Evolutionary conservation across 176 grass and related monocot genomes (phyloP), one percentile per base, ranked within the genome.

Genomic region (Aegilops umbellulata): DNA sequence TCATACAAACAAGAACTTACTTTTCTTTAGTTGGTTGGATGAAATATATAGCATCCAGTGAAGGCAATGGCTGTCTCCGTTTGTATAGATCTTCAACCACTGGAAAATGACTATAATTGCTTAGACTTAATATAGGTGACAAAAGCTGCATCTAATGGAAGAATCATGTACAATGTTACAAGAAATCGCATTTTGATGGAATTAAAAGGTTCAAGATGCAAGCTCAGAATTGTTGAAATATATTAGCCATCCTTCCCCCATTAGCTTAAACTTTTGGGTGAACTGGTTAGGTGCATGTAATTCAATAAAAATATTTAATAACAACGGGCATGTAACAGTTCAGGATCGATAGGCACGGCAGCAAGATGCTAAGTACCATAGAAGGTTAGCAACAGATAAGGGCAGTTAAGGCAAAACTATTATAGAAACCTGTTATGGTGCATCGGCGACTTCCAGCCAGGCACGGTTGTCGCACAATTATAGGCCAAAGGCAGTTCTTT

Each of bases 81-180:
- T 98, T 98, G 80, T 91, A 95, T 88, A 98, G 85, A 87, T 98
- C 96, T 92, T 98, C 96, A 41, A 98, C 96, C 90, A 98, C 96
- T 98, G 84, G 65, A 91, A 87, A 83, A 89, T 82, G 81, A 78
- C 74, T 80, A 44, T 31, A 62, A 82, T 71, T 78, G 35, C 16
- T 82, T 14, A 30, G 46, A 80, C 66, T 65, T 70, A 83, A 75
- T 31, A 24, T 85, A 91, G 66, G 85, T 35, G 77, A 87, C 41
- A 93, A 60, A 89, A 26, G 65, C 82, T 29, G 34, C 60, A 91
- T 55, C 78, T 78, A 74, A 44, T 25, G 74, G 42, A 78, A 82
- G 22, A 82, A 61, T 75, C 72, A 47, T 31, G 27, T 30, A 81
- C 51, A 65, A 76, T 61, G 73, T 65, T 57, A 38, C 57, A 83